Conservation (phyloP, 2,329 filamentous ascomycete genomes). For the Aspergillus cejpii region DNA sequence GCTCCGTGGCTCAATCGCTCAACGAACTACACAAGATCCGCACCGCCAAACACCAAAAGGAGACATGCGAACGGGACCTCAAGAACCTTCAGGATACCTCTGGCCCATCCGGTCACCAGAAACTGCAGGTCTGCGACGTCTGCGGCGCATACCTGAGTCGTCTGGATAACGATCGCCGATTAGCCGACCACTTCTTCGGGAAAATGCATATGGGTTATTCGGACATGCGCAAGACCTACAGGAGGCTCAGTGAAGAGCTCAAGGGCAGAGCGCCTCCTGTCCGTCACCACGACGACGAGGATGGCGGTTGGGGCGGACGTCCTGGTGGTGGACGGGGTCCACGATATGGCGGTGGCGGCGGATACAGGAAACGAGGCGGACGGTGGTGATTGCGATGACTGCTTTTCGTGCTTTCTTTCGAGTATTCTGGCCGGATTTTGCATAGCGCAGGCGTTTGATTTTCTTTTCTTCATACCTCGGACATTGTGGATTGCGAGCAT, state of each 20-base stretch:
- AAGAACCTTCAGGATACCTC: slow-evolving; percentile 87
- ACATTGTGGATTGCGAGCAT: slow-evolving; percentile 19
- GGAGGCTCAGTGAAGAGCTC: slow-evolving; percentile 79
- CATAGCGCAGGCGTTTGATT: slow-evolving; percentile 42
- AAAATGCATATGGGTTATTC: slow-evolving; percentile 99
- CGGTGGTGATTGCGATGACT: slow-evolving; percentile 31
- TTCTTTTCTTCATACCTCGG: slow-evolving; percentile 21
- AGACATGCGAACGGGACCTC: slow-evolving; percentile 77
- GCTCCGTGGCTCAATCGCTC: slow-evolving; percentile 71
- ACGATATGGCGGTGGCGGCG: slow-evolving; percentile 41
- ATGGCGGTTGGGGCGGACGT: slow-evolving; percentile 45
- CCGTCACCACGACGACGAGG: slow-evolving; percentile 51
- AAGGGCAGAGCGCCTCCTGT: slow-evolving; percentile 61
- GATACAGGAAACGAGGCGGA: slow-evolving; percentile 40
- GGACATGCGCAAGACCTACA: slow-evolving; percentile 92
- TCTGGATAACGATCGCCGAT: slow-evolving; percentile 84
- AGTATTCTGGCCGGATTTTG: slow-evolving; percentile 22
- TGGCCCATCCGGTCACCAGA: slow-evolving; percentile 91
- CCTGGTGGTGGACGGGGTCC: slow-evolving; percentile 39
- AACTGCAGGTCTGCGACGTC: slow-evolving; percentile 96
- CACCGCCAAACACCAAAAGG: slow-evolving; percentile 71
- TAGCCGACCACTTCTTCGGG: slow-evolving; percentile 97
- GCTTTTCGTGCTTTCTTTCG: slow-evolving; percentile 6
- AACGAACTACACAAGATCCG: slow-evolving; percentile 84
- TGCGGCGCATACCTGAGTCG: slow-evolving; percentile 90